A percentile compares a stretch with the other conserved stretches of the same genome.
Conservation (phyloP, 371 early-diverging fungal species). For the Zopfochytrium polystomum region DNA sequence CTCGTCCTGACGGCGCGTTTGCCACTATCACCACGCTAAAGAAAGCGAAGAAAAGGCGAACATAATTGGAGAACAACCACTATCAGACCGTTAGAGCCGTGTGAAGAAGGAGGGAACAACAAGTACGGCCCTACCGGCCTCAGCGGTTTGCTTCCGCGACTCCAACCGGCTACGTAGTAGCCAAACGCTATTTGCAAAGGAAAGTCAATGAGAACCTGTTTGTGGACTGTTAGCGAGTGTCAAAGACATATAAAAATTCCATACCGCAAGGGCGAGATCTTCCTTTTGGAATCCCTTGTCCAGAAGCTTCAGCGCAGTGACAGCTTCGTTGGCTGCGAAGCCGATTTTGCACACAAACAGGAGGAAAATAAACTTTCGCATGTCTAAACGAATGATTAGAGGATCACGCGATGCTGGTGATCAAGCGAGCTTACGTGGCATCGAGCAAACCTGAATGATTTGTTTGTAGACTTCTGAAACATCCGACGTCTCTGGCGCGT, state of each 20-base stretch:
- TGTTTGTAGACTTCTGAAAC: slow-evolving; percentile 37
- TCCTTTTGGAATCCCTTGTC: slow-evolving; percentile 94
- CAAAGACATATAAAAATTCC: slow-evolving; percentile 4
- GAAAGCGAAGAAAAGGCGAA: slow-evolving; percentile 73
- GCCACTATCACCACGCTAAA: slow-evolving; percentile 83
- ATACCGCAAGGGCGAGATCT: slow-evolving; percentile 81
- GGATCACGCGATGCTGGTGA: not conserved
- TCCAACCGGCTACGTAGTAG: slow-evolving; percentile 95
- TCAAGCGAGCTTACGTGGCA: slow-evolving; percentile 28
- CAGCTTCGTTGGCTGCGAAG: slow-evolving; percentile 91
- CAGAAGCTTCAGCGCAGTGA: slow-evolving; percentile 86
- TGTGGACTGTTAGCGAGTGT: not conserved
- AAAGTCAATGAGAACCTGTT: slow-evolving; percentile 79
- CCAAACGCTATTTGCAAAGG: slow-evolving; percentile 95
- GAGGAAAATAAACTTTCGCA: slow-evolving; percentile 76
- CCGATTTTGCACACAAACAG: slow-evolving; percentile 87
- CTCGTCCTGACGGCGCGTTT: slow-evolving; percentile 67
- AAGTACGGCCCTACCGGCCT: slow-evolving; percentile 65
- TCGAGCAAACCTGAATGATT: slow-evolving; percentile 33
- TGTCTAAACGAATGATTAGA: slow-evolving; percentile 51
- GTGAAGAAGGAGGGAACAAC: not conserved
- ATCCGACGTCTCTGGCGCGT: slow-evolving; percentile 17
- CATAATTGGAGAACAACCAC: slow-evolving; percentile 89
- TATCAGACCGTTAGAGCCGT: slow-evolving; percentile 3
- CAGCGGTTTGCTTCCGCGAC: slow-evolving; percentile 76